These are phyloP conservation scores for Albugo laibachii DNA, from an alignment of 352 stramenopile genomes.

Conservation along the genomic window DNA sequence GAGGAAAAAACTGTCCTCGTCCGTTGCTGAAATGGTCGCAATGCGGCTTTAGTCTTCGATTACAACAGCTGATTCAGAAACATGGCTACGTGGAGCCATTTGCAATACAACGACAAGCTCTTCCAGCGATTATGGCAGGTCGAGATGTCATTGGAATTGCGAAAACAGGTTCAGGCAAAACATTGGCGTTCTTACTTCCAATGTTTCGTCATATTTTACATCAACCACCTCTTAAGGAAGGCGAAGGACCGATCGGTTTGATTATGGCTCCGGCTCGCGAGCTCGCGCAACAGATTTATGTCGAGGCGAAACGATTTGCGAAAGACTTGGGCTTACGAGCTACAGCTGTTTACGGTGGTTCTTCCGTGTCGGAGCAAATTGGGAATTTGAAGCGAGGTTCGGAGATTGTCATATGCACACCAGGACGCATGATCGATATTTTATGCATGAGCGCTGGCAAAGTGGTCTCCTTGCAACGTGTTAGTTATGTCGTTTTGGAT, in stretches of 20 bases:
- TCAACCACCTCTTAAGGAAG: constrained; percentile 78
- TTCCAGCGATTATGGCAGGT: constrained; percentile 97
- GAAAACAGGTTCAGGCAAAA: constrained; percentile 92
- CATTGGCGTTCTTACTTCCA: constrained; percentile 78
- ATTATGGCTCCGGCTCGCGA: constrained; percentile 96
- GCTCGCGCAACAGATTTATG: constrained; percentile 96
- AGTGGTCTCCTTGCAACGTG: constrained; percentile 89
- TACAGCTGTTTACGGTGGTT: constrained; percentile 91
- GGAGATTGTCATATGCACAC: constrained; percentile 96
- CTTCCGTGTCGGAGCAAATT: constrained; percentile 95
- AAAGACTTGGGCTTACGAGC: constrained; percentile 83
- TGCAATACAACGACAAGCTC: constrained; percentile 90
- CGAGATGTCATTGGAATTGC: constrained; percentile 98
- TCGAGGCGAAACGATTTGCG: constrained; percentile 87
- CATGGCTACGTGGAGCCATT: constrained; percentile 90
- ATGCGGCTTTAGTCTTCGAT: constrained; percentile 91
- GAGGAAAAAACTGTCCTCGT: constrained; percentile 91
- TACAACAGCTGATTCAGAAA: constrained; percentile 88
- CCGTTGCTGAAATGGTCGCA: constrained; percentile 94
- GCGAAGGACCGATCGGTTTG: constrained; percentile 93
- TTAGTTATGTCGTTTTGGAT: constrained; percentile 97
- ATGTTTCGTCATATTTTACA: constrained; percentile 94
- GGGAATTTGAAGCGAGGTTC: constrained; percentile 95
- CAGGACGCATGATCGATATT: constrained; percentile 98
- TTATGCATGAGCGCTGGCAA: constrained; percentile 94